Evolutionary conservation across 148 eudicot genomes (phyloP).

Genomic region (Persicaria tinctoria): DNA sequence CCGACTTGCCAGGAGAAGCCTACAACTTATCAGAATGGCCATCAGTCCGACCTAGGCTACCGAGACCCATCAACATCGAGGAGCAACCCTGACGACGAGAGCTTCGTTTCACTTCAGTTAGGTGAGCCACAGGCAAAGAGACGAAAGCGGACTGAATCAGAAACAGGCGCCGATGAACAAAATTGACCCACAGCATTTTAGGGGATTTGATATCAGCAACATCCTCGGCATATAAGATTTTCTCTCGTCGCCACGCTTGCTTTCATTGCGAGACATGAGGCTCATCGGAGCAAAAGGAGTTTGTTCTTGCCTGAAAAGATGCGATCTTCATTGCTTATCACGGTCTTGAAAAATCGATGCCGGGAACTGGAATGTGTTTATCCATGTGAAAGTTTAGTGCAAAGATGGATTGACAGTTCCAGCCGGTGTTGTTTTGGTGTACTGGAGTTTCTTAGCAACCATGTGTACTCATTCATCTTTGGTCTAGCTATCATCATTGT

Average conservation of each 20-base stretch:
- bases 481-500: background rate
- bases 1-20: slow-evolving; percentile 22
- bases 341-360: background rate
- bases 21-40: slow-evolving; percentile 18
- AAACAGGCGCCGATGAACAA: slow-evolving; percentile 7
- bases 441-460: background rate
- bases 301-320: background rate
- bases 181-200: slow-evolving; percentile 7
- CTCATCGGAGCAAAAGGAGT: background rate
- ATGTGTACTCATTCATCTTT: background rate
- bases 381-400: background rate
- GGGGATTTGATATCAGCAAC: background rate
- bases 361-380: background rate
- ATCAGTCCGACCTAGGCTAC: slow-evolving; percentile 14
- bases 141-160: slow-evolving; percentile 32
- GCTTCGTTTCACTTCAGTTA: slow-evolving; percentile 31
- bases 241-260: background rate
- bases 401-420: background rate
- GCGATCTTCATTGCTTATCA: background rate
- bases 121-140: slow-evolving; percentile 50
- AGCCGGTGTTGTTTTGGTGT: background rate
- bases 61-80: slow-evolving; percentile 26
- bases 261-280: background rate
- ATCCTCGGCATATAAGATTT: background rate
- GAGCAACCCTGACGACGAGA: slow-evolving; percentile 27